Percentiles rank a stretch among this genome's conserved stretches.
Conservation (phyloP, 2,329 filamentous ascomycete species). For the Seiridium cupressi region DNA sequence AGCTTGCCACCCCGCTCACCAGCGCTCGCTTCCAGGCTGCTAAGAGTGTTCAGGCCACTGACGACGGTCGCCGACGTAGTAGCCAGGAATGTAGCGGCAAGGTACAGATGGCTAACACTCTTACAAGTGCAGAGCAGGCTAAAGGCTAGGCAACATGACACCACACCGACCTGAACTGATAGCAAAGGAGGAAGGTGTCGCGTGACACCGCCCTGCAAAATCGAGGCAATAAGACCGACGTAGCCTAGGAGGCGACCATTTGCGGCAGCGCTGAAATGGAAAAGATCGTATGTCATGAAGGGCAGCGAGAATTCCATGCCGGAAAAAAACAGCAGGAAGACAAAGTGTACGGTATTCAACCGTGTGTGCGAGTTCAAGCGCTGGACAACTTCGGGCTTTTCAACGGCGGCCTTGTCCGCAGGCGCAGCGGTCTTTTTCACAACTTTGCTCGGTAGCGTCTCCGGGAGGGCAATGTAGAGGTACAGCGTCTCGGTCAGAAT, state of each 20-base stretch:
- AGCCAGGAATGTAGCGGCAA: constrained; percentile 79
- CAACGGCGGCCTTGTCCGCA: constrained; percentile 16
- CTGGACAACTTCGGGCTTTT: constrained; percentile 26
- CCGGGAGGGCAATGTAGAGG: constrained; percentile 79
- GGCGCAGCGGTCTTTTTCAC: constrained; percentile 17
- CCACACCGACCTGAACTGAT: constrained; percentile 76
- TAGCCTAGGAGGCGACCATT: constrained; percentile 87
- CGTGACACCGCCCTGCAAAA: constrained; percentile 93
- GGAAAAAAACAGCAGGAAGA: constrained; percentile 94
- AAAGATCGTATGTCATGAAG: constrained; percentile 96
- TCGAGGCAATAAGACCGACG: constrained; percentile 84
- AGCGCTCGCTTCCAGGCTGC: constrained; percentile 81
- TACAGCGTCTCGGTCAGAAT: constrained; percentile 88
- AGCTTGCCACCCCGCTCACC: constrained; percentile 83
- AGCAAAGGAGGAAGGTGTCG: constrained; percentile 78
- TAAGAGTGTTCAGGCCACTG: constrained; percentile 86
- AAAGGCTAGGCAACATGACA: constrained; percentile 77
- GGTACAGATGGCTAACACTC: constrained; percentile 70
- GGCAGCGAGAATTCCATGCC: constrained; percentile 97
- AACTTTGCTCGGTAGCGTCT: constrained; percentile 67
- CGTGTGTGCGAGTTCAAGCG: constrained; percentile 81
- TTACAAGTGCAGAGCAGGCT: constrained; percentile 70
- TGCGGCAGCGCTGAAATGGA: constrained; percentile 73
- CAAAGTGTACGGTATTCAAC: constrained; percentile 82
- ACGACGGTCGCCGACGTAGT: constrained; percentile 94